phyloP scores from a whole-genome alignment of 2,329 filamentous ascomycete species.

The Tothia fuscella region DNA sequence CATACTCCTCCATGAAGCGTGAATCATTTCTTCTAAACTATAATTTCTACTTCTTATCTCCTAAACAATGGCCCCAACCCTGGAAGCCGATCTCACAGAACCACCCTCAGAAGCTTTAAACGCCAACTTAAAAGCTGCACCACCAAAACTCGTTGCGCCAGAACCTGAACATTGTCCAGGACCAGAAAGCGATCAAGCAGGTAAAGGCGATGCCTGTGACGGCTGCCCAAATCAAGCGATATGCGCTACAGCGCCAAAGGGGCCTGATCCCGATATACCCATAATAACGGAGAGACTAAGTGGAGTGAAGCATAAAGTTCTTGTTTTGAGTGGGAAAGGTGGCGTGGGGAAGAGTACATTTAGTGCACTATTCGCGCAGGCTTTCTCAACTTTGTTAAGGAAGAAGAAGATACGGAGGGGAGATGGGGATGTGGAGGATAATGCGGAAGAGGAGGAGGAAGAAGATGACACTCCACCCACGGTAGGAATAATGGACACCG shows the following conservation, averaged over 20 bases:
- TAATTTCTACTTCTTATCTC: no score
- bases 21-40: no score
- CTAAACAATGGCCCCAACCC: constrained; percentile 6
- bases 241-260: constrained; percentile 87
- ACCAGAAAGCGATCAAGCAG: constrained; percentile 61
- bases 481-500: constrained; percentile 94
- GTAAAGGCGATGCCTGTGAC: constrained; percentile 68
- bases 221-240: constrained; percentile 94
- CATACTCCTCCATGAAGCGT: no score
- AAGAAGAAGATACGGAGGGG: not conserved
- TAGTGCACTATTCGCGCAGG: constrained; percentile 75
- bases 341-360: constrained; percentile 96
- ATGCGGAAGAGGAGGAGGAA: constrained; percentile 2
- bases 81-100: constrained; percentile 7
- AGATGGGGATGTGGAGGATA: not conserved
- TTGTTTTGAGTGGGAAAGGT: constrained; percentile 88
- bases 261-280: constrained; percentile 87
- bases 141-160: constrained; percentile 80
- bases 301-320: constrained; percentile 78
- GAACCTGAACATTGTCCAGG: constrained; percentile 88
- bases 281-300: constrained; percentile 74
- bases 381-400: constrained; percentile 47
- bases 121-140: constrained; percentile 65
- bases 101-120: constrained; percentile 41
- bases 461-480: constrained; percentile 34